phyloP scores from a whole-genome alignment of 441 rosid species.

The Erodium chrysanthum region DNA sequence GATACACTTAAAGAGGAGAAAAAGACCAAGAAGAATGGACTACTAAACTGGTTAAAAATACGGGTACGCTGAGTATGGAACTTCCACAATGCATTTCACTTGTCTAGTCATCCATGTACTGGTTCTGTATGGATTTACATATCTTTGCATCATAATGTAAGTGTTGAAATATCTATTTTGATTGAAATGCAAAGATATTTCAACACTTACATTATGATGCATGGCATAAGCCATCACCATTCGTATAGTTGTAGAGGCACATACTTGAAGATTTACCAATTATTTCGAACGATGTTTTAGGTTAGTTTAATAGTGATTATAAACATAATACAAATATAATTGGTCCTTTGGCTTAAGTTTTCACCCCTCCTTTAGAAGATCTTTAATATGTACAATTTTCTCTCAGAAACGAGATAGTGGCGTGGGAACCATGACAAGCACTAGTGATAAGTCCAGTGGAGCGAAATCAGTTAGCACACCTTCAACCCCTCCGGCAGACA shows the following conservation, averaged over 20 bases:
- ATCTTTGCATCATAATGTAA: no score
- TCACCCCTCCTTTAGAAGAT: constrained; percentile 11
- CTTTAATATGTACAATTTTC: constrained; percentile 13
- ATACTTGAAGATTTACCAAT: no score
- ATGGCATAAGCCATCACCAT: no score
- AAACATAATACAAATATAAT: no score
- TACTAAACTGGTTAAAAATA: constrained; percentile 88
- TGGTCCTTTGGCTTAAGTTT: background rate
- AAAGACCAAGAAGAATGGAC: constrained; percentile 72
- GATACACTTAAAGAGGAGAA: constrained; percentile 67
- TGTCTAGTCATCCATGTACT: background rate
- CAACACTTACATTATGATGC: no score
- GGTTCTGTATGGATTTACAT: no score
- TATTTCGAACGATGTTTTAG: no score
- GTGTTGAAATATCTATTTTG: no score
- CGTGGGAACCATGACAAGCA: constrained; percentile 40
- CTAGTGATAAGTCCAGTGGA: constrained; percentile 70
- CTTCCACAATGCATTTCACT: constrained; percentile 15
- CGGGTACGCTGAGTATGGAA: constrained; percentile 42
- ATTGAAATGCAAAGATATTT: no score
- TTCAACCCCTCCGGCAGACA: constrained; percentile 77
- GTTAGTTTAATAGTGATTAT: no score
- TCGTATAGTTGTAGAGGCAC: no score
- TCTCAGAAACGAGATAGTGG: constrained; percentile 75
- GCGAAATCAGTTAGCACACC: constrained; percentile 66